Conservation (phyloP, 192 early-diverging fungal genomes). For the Piromyces sp. region DNA sequence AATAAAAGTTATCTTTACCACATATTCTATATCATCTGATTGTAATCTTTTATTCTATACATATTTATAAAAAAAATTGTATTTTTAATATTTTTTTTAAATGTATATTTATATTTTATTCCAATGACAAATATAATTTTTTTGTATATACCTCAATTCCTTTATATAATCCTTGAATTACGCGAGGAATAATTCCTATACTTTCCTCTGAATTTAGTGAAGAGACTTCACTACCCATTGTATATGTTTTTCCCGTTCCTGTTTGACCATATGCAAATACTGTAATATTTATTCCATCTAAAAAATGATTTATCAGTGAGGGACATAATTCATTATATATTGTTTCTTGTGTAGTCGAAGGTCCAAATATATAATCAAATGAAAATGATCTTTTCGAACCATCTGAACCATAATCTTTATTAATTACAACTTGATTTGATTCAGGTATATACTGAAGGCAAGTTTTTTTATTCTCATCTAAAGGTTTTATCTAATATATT, state of each 20-base stretch:
- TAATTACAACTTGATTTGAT: background rate
- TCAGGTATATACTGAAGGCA: background rate
- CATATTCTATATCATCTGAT: constrained; percentile 9
- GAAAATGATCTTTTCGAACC: constrained; percentile 7
- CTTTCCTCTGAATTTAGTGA: constrained; percentile 5
- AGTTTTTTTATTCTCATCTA: background rate
- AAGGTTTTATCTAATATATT: background rate
- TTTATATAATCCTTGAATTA: constrained; percentile 16
- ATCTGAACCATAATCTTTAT: constrained; percentile 12
- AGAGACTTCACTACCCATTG: constrained; percentile 21
- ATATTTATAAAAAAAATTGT: too few species aligned
- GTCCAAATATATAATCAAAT: background rate
- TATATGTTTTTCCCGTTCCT: constrained; percentile 31
- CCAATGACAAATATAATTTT: background rate
- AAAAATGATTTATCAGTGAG: background rate
- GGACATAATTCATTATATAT: background rate
- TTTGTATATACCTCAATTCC: constrained; percentile 4
- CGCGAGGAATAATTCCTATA: constrained; percentile 29
- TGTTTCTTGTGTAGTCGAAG: background rate
- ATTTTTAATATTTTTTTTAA: too few species aligned
- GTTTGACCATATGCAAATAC: constrained; percentile 19
- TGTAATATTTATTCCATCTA: background rate
- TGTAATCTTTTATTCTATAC: constrained; percentile 3
- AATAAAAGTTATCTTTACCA: constrained; percentile 19
- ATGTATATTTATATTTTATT: too few species aligned